Conservation (phyloP, 108 stramenopile genomes). For the Nitzschia putrida region DNA sequence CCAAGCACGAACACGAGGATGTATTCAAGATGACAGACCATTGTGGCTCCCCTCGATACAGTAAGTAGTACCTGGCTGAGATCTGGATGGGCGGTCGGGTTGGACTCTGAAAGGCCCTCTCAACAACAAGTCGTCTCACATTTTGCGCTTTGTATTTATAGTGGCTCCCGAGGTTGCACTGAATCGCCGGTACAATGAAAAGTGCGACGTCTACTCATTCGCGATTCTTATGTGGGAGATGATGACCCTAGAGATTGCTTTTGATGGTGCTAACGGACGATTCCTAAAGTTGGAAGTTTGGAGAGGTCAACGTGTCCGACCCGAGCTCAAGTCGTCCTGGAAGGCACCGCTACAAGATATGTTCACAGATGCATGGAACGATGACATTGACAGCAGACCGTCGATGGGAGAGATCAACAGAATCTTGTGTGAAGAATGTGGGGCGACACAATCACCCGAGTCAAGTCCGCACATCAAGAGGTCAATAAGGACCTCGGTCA, state of each 20-base stretch:
- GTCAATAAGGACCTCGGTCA: too few relatives aligned
- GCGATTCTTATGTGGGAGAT: conserved; percentile 76
- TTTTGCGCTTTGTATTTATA: neutral
- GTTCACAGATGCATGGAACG: conserved; percentile 32
- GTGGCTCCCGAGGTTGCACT: conserved; percentile 52
- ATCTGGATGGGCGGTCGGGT: neutral
- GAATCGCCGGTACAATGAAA: conserved; percentile 63
- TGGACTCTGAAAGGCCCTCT: too few relatives aligned
- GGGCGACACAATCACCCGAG: too few relatives aligned
- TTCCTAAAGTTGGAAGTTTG: conserved; percentile 20
- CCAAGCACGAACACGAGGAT: neutral
- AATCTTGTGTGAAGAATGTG: conserved; percentile 3
- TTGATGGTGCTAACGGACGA: conserved; percentile 5
- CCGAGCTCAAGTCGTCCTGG: conserved; percentile 25
- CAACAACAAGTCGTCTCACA: neutral
- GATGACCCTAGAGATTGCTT: conserved; percentile 50
- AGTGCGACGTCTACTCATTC: conserved; percentile 78
- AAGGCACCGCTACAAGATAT: conserved; percentile 10
- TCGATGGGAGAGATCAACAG: neutral
- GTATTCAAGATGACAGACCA: conserved; percentile 40
- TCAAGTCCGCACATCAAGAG: too few relatives aligned
- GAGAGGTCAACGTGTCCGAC: conserved; percentile 33
- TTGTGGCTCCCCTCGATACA: conserved; percentile 48
- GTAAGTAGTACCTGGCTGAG: conserved; percentile 6
- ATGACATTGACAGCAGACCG: conserved; percentile 9